Base-by-base conservation (phyloP, 306 rosid genomes). In the Sesbania bispinosa region DNA sequence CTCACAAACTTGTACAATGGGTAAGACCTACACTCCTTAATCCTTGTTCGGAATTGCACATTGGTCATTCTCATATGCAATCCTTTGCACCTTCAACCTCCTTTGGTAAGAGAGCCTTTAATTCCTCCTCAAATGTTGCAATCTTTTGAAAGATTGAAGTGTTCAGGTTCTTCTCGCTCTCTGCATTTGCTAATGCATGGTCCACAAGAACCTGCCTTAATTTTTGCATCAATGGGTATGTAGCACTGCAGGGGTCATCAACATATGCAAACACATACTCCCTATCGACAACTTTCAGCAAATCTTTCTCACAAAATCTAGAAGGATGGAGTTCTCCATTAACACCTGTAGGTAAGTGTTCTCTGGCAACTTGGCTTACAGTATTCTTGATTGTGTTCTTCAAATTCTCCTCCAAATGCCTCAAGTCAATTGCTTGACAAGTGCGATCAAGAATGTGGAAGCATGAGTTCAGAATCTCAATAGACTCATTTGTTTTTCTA, bases 381-480 rank as follows among this genome's bases (percentile, higher is more conserved):
- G 80, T 82, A 63, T 73, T 93, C 72, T 88, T 90, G 2, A 93
- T 96, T 0, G 81, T 45, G 79, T 43, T 82, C 81, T 79, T 88
- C 89, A 93, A 35, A 77, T 90, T 93, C 84, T 90, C 97, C 80
- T 93, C 98, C 83, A 93, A 73, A 64, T 93, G 96, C 81, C 98
- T 90, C 79, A 93, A 81, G 46, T 93, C 98, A 41, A 93, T 83
- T 10, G 98, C 90, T 60, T 93, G 98, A 70, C 98, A 93, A 93
- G 92, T 0, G 96, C 98, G 4, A 88, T 47, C 32, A 93, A 52
- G 72, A 59, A 93, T 0, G 98, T 90, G 4, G 98, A 77, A 10
- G 93, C 98, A 93, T 90, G 50, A 93, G 96, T 88, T 88, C 11
- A 93, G 23, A 41, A 93, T 93, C 41, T 90, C 98, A 43, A 88